Base-by-base conservation (phyloP, 805 yeast genomes). In the Candida loeiensis region DNA sequence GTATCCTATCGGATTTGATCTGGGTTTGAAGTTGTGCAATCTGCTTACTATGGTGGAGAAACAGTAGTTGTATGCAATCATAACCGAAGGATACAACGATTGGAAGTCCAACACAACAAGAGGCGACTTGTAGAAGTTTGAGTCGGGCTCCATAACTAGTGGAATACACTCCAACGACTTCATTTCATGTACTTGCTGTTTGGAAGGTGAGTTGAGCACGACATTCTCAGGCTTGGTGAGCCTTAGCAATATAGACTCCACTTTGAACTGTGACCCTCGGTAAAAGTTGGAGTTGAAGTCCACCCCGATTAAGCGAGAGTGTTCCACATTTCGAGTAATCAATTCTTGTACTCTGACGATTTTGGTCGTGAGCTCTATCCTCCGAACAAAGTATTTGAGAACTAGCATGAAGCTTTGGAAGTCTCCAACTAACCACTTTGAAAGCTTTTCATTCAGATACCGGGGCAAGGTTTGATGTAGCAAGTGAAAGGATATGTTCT, bases 181-280 rank as follows among this genome's bases (percentile, higher is more conserved):
- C 70, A 90, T 96, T 27, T 80, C 74, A 51, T 84, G 84, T 0
- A 93, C 97, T 46, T 87, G 86, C 32, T 73, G 64, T 51, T 84
- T 82, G 20, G 86, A 79, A 0, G 99, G 96, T 0, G 96, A 85
- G 4, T 82, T 63, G 40, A 89, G 55, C 30, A 91, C 58, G 38
- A 73, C 78, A 54, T 84, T 84, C 54, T 89, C 95, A 2, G 79
- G 68, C 50, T 88, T 87, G 18, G 93, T 76, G 14, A 93, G 61
- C 39, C 99, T 63, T 3, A 78, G 61, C 47, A 93, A 62, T 27
- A 90, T 72, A 1, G 97, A 85, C 55, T 93, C 99, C 2, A 93
- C 96, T 55, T 87, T 90, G 56, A 73, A 93, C 55, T 93, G 99
- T 0, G 98, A 91, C 0, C 99, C 99, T 43, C 99, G 61, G 37